These are phyloP conservation scores for Erucastrum elatum DNA, from an alignment of 345 rosid genomes.

Conservation along the genomic window DNA sequence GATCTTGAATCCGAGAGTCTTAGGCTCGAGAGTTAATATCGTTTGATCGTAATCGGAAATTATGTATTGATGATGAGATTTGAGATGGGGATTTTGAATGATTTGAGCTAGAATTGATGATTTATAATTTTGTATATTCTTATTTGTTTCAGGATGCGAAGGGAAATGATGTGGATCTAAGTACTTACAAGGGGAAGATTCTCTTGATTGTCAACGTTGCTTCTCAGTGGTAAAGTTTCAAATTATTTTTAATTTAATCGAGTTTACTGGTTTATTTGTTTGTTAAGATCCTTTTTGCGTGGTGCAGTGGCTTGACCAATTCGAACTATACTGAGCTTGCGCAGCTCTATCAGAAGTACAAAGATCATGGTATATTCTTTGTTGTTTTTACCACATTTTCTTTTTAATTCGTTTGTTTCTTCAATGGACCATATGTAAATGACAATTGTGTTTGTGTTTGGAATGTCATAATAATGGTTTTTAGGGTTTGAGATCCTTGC, in stretches of 20 bases:
- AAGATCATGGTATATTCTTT: constrained; percentile 60
- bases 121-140: neutral
- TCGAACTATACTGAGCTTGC: constrained; percentile 90
- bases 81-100: neutral
- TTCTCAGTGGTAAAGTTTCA: constrained; percentile 62
- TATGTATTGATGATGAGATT: neutral
- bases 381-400: neutral
- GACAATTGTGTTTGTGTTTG: neutral
- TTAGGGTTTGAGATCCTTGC: constrained; percentile 87
- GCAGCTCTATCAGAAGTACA: constrained; percentile 75
- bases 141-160: constrained; percentile 65
- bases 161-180: constrained; percentile 72
- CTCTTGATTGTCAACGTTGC: constrained; percentile 93
- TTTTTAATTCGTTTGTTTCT: neutral
- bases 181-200: constrained; percentile 73
- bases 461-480: neutral
- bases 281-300: constrained; percentile 6
- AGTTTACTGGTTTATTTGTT: too few relatives aligned
- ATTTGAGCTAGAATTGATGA: neutral
- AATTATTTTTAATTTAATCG: neutral
- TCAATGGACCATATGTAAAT: neutral
- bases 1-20: too few relatives aligned
- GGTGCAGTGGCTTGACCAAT: constrained; percentile 82
- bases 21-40: too few relatives aligned
- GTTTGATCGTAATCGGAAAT: too few relatives aligned